These are phyloP conservation scores for Phytophthora megakarya DNA, from an alignment of 352 stramenopile species.

Conservation along the genomic window DNA sequence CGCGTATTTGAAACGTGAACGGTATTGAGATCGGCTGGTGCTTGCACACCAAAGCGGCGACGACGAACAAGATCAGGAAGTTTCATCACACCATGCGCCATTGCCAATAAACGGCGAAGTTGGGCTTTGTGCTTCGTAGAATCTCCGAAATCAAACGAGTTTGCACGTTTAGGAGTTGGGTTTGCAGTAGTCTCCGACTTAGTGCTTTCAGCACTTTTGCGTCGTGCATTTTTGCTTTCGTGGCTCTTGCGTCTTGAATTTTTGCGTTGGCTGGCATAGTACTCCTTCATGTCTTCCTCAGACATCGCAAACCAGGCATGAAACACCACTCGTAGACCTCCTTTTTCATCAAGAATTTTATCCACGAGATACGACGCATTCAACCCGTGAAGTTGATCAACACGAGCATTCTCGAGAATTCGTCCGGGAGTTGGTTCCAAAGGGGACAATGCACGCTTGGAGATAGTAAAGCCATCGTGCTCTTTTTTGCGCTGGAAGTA, in stretches of 20 bases:
- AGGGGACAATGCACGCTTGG: slow-evolving; percentile 21
- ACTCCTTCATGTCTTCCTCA: slow-evolving; percentile 6
- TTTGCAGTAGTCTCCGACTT: background rate
- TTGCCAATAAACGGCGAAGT: slow-evolving; percentile 26
- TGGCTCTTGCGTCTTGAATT: slow-evolving; percentile 20
- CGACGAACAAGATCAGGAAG: slow-evolving; percentile 53
- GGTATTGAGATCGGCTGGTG: slow-evolving; percentile 41
- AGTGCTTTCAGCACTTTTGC: slow-evolving; percentile 10
- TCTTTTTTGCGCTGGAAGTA: slow-evolving; percentile 26
- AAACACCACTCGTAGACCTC: slow-evolving; percentile 30
- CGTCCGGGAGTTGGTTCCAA: slow-evolving; percentile 8
- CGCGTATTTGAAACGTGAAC: slow-evolving; percentile 44
- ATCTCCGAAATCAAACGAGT: slow-evolving; percentile 10
- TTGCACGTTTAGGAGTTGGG: slow-evolving; percentile 2
- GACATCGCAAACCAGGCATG: slow-evolving; percentile 26
- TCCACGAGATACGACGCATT: slow-evolving; percentile 31
- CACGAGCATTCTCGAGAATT: slow-evolving; percentile 3
- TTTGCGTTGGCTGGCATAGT: slow-evolving; percentile 3
- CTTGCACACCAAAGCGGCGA: slow-evolving; percentile 58
- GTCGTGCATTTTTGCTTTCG: slow-evolving; percentile 18
- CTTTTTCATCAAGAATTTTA: slow-evolving; percentile 7
- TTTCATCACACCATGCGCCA: slow-evolving; percentile 40
- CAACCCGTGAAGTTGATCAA: slow-evolving; percentile 29
- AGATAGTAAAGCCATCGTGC: slow-evolving; percentile 27
- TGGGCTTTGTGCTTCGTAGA: slow-evolving; percentile 15